phyloP scores from a whole-genome alignment of 1,284 basidiomycete species.

The Vanrija humicola region DNA sequence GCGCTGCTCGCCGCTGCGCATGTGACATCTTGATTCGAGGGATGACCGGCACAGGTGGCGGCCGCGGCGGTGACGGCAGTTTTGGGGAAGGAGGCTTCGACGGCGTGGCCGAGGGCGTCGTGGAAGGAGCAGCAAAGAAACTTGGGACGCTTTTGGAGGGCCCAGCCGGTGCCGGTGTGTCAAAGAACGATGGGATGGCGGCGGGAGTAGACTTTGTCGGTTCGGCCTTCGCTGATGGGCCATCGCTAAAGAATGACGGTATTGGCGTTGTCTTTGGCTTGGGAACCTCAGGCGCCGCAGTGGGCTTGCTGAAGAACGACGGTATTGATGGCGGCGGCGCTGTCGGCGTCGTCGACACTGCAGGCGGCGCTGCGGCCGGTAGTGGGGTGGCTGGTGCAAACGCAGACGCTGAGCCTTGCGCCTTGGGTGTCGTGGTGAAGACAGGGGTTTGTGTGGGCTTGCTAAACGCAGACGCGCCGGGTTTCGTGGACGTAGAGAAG shows the following conservation, averaged over 20 bases:
- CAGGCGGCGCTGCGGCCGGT: neutral
- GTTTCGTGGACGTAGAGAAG: neutral
- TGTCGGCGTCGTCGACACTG: neutral
- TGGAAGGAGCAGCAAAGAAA: constrained; percentile 20
- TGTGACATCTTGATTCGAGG: constrained; percentile 10
- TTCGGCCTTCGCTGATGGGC: neutral
- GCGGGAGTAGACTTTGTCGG: neutral
- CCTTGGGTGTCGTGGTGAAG: neutral
- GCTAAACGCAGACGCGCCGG: neutral
- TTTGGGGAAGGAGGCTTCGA: constrained; percentile 1
- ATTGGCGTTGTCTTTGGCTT: neutral
- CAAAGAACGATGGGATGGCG: constrained; percentile 2
- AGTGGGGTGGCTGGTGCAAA: neutral
- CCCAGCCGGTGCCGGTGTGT: neutral
- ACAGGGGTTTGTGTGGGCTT: neutral
- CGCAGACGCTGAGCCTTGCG: neutral
- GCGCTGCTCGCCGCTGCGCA: neutral
- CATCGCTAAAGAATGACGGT: neutral
- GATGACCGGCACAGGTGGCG: constrained; percentile 3
- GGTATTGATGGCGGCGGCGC: neutral
- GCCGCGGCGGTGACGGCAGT: neutral
- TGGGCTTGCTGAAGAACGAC: neutral
- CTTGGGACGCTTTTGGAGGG: constrained; percentile 5
- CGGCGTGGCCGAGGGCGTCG: constrained; percentile 1
- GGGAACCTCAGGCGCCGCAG: neutral